Base-by-base conservation (phyloP, 257 asterid genomes). In the Solanum chiquidenum region DNA sequence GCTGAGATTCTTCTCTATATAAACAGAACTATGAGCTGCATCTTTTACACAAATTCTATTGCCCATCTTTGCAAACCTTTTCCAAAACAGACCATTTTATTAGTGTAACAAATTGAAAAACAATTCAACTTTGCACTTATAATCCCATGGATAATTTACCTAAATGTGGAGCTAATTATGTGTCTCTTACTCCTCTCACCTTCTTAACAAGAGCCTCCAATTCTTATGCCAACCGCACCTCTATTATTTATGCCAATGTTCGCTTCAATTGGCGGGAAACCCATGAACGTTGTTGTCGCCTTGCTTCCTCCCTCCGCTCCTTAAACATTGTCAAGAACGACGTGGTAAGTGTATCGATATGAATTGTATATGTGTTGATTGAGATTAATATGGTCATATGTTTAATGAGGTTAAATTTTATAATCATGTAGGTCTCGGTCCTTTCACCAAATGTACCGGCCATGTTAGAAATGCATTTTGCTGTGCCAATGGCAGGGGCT, bases 401-500 rank as follows among this genome's bases (percentile, higher is more conserved):
- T 44, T 44, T 85, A 42, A 10, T 23, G 1, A 0, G 68, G 12
- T 23, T 20, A 0, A 0, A 20, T 58, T 7, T 77, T 7, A 2
- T 2, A 4, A 60, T 58, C 35, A 16, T 37, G 23, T 33, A 96
- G 99, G 99, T 95, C 4, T 96, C 98, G 0, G 98, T 96, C 7
- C 83, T 96, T 94, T 98, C 99, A 3, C 98, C 98, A 1, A 96
- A 96, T n/a, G 88, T 95, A 72, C 98, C 98, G 49, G 98, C 99
- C 1, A 71, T 91, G 90, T 94, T 95, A 69, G 99, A 96, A 46
- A 94, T 96, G 98, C 98, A 95, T 89, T 95, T 95, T 71, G 98
- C 98, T 3, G 99, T 96, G 84, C 98, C 98, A 2, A 95, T 96
- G 99, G 98, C 99, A 0, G 98, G 99, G n/a, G 99, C 96, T 0